Percentiles rank a stretch among this genome's conserved stretches.
These are phyloP conservation scores for Penicillium sp. DNA, from an alignment of 2,329 filamentous ascomycete species.

Conservation along the genomic window DNA sequence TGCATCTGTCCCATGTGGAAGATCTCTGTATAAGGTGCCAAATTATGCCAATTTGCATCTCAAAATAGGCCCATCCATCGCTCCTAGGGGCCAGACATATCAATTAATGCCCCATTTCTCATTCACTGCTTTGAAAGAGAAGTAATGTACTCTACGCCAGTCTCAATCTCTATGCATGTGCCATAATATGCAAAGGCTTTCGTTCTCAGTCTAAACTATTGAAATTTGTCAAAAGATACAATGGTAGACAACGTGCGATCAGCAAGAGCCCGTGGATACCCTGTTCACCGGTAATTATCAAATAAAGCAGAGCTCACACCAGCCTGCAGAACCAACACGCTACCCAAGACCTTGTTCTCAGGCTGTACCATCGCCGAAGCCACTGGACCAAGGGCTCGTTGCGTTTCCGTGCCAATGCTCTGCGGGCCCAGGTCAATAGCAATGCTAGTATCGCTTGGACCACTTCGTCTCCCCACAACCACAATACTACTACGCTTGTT, in stretches of 20 bases:
- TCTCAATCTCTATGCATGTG: neutral
- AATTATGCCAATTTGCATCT: neutral
- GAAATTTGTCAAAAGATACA: neutral
- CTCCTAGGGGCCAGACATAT: neutral
- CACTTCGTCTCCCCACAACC: slow-evolving; percentile 60
- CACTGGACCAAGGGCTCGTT: slow-evolving; percentile 36
- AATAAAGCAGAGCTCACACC: slow-evolving; percentile 25
- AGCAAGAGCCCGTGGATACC: neutral
- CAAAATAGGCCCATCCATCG: neutral
- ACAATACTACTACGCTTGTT: slow-evolving; percentile 72
- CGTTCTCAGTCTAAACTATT: neutral
- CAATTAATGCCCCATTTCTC: neutral
- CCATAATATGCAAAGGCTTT: neutral
- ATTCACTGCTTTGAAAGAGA: neutral
- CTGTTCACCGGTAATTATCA: neutral
- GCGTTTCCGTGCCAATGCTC: slow-evolving; percentile 36
- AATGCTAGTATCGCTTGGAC: slow-evolving; percentile 13
- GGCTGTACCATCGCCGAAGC: slow-evolving; percentile 54
- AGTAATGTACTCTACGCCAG: neutral
- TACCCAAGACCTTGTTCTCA: slow-evolving; percentile 62
- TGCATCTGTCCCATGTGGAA: neutral
- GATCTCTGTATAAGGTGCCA: neutral
- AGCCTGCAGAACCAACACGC: slow-evolving; percentile 71
- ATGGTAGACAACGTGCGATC: too few species aligned
- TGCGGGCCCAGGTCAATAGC: slow-evolving; percentile 35